phyloP scores from a whole-genome alignment of 768 basidiomycete genomes.

The Chiua virens region DNA sequence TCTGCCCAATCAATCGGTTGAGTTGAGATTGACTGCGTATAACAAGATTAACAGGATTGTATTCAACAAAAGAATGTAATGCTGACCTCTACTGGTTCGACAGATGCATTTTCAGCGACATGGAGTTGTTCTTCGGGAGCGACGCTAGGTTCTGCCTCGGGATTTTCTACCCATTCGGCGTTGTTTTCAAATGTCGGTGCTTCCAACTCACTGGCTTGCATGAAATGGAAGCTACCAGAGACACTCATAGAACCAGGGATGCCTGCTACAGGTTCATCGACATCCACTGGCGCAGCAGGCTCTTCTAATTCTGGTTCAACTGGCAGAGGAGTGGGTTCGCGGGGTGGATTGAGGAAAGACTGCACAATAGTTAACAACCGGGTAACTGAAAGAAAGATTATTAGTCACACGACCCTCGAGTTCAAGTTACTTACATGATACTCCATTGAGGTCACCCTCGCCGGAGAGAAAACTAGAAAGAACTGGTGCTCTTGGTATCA shows the following conservation, averaged over 20 bases:
- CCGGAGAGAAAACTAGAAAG: conserved; percentile 58
- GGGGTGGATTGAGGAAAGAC: conserved; percentile 50
- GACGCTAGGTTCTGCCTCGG: conserved; percentile 33
- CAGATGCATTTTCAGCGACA: conserved; percentile 3
- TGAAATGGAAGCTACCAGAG: conserved; percentile 71
- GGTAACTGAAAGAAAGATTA: conserved; percentile 44
- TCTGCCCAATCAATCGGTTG: conserved; percentile 75
- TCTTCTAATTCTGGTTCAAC: conserved; percentile 28
- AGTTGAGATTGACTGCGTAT: conserved; percentile 16
- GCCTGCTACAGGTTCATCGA: conserved; percentile 38
- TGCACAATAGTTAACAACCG: conserved; percentile 60
- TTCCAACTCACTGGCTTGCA: conserved; percentile 81
- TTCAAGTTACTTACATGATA: conserved; percentile 54
- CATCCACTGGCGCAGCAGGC: conserved; percentile 21
- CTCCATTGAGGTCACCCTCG: conserved; percentile 58
- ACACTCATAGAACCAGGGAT: conserved; percentile 38
- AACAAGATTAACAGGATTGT: background rate
- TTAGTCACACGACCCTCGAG: conserved; percentile 3
- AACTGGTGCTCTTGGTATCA: conserved; percentile 48
- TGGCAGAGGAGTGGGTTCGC: conserved; percentile 33
- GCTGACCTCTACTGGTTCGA: conserved; percentile 34
- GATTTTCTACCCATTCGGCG: conserved; percentile 56
- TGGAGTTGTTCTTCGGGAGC: conserved; percentile 17
- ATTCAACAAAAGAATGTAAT: background rate
- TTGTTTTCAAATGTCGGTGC: conserved; percentile 48